phyloP scores from a whole-genome alignment of 1,139 yeast species.

The Debaryomycetaceae sp. region DNA sequence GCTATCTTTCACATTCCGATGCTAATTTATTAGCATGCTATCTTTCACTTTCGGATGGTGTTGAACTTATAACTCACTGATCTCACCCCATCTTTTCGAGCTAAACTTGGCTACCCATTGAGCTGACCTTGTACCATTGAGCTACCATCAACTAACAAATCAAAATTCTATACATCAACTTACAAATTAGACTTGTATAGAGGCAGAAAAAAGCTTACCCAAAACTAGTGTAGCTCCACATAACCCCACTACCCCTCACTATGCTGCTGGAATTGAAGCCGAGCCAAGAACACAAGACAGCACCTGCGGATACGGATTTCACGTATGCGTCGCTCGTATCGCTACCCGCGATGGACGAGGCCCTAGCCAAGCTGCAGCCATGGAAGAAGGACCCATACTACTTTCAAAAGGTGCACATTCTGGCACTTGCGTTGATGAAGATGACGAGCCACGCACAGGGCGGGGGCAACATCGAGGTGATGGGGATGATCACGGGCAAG shows the following conservation, averaged over 20 bases:
- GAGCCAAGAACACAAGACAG: neutral
- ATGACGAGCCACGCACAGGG: constrained; percentile 75
- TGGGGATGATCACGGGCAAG: constrained; percentile 91
- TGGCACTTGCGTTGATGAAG: constrained; percentile 66
- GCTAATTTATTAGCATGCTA: no score
- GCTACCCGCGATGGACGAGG: constrained; percentile 6
- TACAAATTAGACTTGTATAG: neutral
- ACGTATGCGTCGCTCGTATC: constrained; percentile 3
- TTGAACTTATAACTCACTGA: no score
- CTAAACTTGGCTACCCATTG: no score
- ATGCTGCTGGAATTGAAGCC: neutral
- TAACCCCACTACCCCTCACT: no score
- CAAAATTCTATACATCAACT: no score
- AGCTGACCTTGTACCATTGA: no score
- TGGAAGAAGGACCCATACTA: constrained; percentile 43
- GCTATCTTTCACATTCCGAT: no score
- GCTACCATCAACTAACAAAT: no score
- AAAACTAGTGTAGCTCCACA: no score
- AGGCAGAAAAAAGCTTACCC: neutral
- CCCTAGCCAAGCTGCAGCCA: constrained; percentile 15
- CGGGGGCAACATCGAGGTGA: constrained; percentile 86
- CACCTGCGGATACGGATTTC: neutral
- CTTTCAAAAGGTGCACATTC: constrained; percentile 56
- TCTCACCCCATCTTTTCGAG: no score
- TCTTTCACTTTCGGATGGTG: no score